phyloP scores from a whole-genome alignment of 371 early-diverging fungal genomes.

The Zychaea mexicana region DNA sequence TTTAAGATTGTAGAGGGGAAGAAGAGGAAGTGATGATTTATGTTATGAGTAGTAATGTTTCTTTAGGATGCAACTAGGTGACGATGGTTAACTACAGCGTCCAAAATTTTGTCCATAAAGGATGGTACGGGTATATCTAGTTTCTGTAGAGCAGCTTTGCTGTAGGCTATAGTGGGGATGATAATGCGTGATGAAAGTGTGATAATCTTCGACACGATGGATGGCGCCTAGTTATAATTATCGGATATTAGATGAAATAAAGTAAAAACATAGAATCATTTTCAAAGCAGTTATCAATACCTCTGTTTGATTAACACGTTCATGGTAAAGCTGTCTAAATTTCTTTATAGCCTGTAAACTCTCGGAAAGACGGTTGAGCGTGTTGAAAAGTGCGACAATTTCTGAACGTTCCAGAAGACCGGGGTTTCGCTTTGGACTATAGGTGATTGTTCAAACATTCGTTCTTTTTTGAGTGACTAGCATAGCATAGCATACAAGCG shows the following conservation, averaged over 20 bases:
- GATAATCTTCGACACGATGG: neutral
- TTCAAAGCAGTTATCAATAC: no score
- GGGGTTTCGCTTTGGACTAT: slow-evolving; percentile 51
- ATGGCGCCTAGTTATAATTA: neutral
- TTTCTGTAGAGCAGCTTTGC: slow-evolving; percentile 4
- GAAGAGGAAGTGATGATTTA: neutral
- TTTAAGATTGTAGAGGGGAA: neutral
- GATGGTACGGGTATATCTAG: slow-evolving; percentile 35
- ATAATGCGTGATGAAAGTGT: neutral
- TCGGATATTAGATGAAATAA: no score
- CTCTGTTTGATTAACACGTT: slow-evolving; percentile 24
- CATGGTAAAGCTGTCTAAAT: slow-evolving; percentile 74
- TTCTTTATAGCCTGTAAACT: slow-evolving; percentile 69
- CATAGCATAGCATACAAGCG: no score
- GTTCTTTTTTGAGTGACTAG: no score
- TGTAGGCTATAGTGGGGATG: slow-evolving; percentile 1
- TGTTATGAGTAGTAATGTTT: no score
- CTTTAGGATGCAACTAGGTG: neutral
- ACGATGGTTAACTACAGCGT: neutral
- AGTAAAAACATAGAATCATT: no score
- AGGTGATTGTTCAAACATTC: no score
- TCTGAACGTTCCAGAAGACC: slow-evolving; percentile 78
- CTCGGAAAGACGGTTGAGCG: slow-evolving; percentile 85
- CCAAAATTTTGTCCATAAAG: slow-evolving; percentile 17
- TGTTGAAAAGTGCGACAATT: slow-evolving; percentile 92